phyloP scores from a whole-genome alignment of 2,329 filamentous ascomycete genomes.

The Neurospora sp. region DNA sequence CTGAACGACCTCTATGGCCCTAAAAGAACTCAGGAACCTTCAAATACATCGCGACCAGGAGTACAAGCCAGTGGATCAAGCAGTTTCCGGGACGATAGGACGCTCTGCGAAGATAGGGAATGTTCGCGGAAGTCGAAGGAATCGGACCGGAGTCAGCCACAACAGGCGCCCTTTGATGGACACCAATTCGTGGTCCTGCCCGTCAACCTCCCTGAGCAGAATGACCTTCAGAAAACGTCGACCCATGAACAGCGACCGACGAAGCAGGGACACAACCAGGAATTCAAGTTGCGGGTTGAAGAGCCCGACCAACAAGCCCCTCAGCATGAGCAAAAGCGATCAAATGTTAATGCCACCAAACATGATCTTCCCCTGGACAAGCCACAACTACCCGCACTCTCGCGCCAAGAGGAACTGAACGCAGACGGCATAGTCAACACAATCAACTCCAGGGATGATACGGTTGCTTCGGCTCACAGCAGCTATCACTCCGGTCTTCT shows the following conservation, averaged over 20 bases:
- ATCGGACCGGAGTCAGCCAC: neutral
- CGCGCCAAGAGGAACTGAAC: neutral
- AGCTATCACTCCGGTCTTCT: neutral
- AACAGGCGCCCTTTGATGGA: neutral
- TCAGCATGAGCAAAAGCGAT: neutral
- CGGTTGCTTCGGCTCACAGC: neutral
- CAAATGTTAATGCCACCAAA: neutral
- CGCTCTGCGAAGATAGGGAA: neutral
- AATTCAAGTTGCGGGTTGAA: neutral
- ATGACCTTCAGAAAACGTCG: neutral
- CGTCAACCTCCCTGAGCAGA: neutral
- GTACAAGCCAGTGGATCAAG: neutral
- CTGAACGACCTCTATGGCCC: conserved; percentile 4
- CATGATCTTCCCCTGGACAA: neutral
- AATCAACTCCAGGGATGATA: neutral
- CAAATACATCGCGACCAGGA: neutral
- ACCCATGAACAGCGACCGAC: neutral
- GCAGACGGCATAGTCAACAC: neutral
- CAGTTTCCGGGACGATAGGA: neutral
- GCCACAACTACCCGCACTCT: neutral
- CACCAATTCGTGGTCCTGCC: neutral
- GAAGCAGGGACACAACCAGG: neutral
- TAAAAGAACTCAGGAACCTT: neutral
- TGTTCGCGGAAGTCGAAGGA: neutral
- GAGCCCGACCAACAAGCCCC: neutral